A percentile compares a stretch with the other conserved stretches of the same genome.
These are phyloP conservation scores for Diaporthe australafricana DNA, from an alignment of 2,329 filamentous ascomycete species.

Conservation along the genomic window DNA sequence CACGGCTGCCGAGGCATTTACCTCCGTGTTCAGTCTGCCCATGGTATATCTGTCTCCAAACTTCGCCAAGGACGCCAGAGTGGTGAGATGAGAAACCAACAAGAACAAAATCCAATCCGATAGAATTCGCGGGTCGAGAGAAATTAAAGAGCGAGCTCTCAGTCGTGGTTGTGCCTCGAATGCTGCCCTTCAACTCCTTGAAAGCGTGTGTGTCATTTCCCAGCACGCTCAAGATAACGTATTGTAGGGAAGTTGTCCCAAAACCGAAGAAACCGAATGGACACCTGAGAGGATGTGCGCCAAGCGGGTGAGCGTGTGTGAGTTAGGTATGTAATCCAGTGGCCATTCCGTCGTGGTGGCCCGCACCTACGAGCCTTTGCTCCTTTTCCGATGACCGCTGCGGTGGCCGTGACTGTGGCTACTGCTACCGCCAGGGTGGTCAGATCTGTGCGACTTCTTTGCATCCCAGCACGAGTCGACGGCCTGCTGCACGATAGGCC, in stretches of 20 bases:
- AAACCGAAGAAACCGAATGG: background rate
- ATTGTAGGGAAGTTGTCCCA: background rate
- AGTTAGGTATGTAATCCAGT: background rate
- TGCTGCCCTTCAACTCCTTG: background rate
- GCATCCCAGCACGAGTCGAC: conserved; percentile 44
- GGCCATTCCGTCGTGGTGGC: background rate
- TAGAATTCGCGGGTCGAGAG: background rate
- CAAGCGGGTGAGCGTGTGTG: background rate
- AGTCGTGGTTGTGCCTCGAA: background rate
- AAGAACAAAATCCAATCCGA: background rate
- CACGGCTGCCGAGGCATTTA: conserved; percentile 8
- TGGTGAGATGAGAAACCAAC: background rate
- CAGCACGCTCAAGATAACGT: conserved; percentile 17
- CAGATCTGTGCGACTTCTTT: conserved; percentile 7
- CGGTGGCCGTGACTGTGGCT: background rate
- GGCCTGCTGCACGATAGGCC: conserved; percentile 55
- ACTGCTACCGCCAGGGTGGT: background rate
- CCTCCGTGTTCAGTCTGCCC: conserved; percentile 13
- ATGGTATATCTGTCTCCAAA: background rate
- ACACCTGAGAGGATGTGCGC: background rate
- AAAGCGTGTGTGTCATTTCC: background rate
- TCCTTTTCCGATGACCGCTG: conserved; percentile 12
- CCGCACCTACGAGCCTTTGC: conserved; percentile 1
- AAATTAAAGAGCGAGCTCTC: background rate
- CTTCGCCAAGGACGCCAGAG: background rate